These are phyloP conservation scores for Maudiozyma bulderi DNA, from an alignment of 805 yeast species.

Conservation along the genomic window DNA sequence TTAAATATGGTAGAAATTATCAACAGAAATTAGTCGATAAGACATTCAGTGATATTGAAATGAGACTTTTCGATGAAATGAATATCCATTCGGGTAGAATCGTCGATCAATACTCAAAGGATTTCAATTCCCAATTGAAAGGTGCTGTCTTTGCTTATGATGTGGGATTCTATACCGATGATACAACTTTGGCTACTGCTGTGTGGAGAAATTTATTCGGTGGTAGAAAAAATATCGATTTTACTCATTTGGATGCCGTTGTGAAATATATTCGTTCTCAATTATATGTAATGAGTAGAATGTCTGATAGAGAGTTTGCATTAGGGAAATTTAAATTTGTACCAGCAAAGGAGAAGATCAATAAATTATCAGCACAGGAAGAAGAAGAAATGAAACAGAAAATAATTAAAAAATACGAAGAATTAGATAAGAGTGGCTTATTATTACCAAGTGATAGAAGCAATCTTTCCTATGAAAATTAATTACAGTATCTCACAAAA, in stretches of 20 bases:
- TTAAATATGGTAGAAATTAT: conserved; percentile 76
- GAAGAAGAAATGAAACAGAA: conserved; percentile 42
- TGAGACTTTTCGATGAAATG: conserved; percentile 76
- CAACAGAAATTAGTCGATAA: conserved; percentile 89
- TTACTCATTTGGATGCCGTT: conserved; percentile 75
- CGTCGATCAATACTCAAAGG: conserved; percentile 78
- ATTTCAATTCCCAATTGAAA: conserved; percentile 79
- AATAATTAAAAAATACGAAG: conserved; percentile 46
- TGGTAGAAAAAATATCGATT: conserved; percentile 71
- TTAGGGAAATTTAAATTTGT: conserved; percentile 81
- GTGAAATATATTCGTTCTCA: conserved; percentile 89
- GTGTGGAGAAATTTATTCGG: conserved; percentile 87
- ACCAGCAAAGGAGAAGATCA: conserved; percentile 70
- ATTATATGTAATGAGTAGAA: conserved; percentile 72
- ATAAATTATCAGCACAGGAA: conserved; percentile 58
- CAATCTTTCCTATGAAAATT: conserved; percentile 40
- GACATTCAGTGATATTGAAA: conserved; percentile 81
- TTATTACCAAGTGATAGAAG: conserved; percentile 54
- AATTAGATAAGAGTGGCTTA: conserved; percentile 33
- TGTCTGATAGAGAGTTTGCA: conserved; percentile 88
- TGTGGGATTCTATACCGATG: conserved; percentile 78
- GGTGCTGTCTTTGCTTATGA: conserved; percentile 88
- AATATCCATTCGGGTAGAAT: conserved; percentile 72
- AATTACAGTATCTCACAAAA: conserved; percentile 1
- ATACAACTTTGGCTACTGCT: conserved; percentile 67